A percentile compares a stretch with the other conserved stretches of the same genome.
phyloP scores from a whole-genome alignment of 306 rosid species.

The Vigna mungo region DNA sequence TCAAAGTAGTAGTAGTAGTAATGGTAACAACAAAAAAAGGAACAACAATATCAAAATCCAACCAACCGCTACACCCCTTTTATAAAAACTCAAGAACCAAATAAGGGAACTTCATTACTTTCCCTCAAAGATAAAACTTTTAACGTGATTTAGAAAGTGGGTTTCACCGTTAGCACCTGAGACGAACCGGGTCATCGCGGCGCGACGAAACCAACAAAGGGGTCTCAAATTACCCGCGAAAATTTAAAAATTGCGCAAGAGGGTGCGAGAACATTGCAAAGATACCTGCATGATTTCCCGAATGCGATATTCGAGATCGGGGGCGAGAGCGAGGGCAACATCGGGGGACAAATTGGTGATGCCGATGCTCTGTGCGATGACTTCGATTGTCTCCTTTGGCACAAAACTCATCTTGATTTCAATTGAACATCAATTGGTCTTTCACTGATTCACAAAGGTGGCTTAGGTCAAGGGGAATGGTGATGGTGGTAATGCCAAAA shows the following conservation, averaged over 20 bases:
- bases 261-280: not conserved
- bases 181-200: not conserved
- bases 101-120: not conserved
- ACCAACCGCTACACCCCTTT: not conserved
- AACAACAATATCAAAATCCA: conserved; percentile 10
- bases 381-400: conserved; percentile 91
- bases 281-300: conserved; percentile 95
- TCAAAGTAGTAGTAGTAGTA: not conserved
- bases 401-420: conserved; percentile 65
- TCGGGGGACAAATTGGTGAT: conserved; percentile 79
- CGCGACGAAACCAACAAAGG: not conserved
- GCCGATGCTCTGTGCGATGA: conserved; percentile 88
- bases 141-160: conserved; percentile 3
- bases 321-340: conserved; percentile 80
- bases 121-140: not conserved
- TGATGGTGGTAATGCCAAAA: not conserved
- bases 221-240: not conserved
- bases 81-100: not conserved
- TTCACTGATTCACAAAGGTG: not conserved
- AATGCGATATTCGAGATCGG: conserved; percentile 90
- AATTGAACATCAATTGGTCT: conserved; percentile 6
- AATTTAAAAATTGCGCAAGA: conserved; percentile 21
- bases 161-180: not conserved
- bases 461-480: not conserved
- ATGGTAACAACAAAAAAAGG: not conserved